Base-by-base conservation (phyloP, 768 basidiomycete genomes). In the Pleurotus pulmonarius region DNA sequence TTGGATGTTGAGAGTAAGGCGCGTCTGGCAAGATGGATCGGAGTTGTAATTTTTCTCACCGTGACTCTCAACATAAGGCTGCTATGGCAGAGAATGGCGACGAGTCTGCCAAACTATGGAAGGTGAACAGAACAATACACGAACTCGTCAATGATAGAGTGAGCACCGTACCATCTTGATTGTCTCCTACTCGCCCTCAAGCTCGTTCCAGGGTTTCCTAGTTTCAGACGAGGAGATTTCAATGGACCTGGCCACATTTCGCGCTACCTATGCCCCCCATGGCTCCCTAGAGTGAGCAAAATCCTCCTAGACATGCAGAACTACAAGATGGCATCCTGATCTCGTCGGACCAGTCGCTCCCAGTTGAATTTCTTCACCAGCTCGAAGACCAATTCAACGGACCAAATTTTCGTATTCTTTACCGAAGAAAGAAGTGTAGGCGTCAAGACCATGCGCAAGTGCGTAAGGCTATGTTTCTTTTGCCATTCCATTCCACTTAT, bases 371-470 rank as follows among this genome's bases (percentile, higher is more conserved):
- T 98, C 78, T 92, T 87, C 71, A 93, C 94, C 9, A 86, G 88
- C 61, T 83, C 85, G 13, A 75, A 76, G 57, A 73, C 76, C 11
- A 87, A 90, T 62, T 76, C 83, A 22, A 70, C 73, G 7, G 87
- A 94, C 64, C 88, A 91, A 70, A 92, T 99, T 64, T 98, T 92
- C 64, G 78, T 98, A 16, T 98, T 91, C 70, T 99, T 96, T 73
- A 87, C 93, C n/a, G 94, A 95, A 46, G 97, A 98, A 72, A 83
- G 78, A 70, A 93, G 92, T 65, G 97, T 98, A 5, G 92, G 94
- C 58, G 94, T 98, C 44, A 96, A 97, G 72, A 93, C 94, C 3
- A 98, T 98, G 93, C 80, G 94, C 75, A 96, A 94, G 96, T 97
- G 69, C 55, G 88, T 78, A 20, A 20, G 37, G 46, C 34, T 12